A percentile compares a stretch with the other conserved stretches of the same genome.
Evolutionary conservation across 805 yeast species (phyloP).

Genomic region (Jamesozyma lodderae): DNA sequence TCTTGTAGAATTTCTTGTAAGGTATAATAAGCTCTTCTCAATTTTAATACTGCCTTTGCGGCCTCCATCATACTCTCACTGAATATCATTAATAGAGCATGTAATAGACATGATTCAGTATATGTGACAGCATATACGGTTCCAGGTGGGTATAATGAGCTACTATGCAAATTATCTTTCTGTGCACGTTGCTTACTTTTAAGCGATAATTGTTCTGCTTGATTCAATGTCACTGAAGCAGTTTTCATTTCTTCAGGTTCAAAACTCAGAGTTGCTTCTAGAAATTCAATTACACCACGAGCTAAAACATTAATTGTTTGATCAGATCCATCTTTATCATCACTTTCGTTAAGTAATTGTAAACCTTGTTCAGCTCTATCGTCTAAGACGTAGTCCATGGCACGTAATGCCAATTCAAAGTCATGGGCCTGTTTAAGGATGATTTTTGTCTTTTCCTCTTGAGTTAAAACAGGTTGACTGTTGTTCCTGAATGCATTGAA

Average conservation of each 20-base stretch:
- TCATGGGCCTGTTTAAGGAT: slow-evolving; percentile 36
- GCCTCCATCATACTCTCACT: slow-evolving; percentile 83
- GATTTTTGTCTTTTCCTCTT: slow-evolving; percentile 3
- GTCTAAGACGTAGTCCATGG: slow-evolving; percentile 85
- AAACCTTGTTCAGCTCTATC: slow-evolving; percentile 71
- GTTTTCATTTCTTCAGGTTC: slow-evolving; percentile 78
- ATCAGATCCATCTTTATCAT: slow-evolving; percentile 34
- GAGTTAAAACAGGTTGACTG: neutral
- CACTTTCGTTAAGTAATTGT: slow-evolving; percentile 32
- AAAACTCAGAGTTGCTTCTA: slow-evolving; percentile 90
- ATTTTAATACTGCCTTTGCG: slow-evolving; percentile 80
- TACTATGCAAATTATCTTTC: slow-evolving; percentile 47
- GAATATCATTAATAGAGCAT: slow-evolving; percentile 79
- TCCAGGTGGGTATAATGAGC: slow-evolving; percentile 80
- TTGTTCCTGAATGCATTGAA: slow-evolving; percentile 1
- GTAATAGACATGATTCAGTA: slow-evolving; percentile 78
- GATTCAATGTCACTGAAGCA: slow-evolving; percentile 65
- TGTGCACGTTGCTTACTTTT: slow-evolving; percentile 54
- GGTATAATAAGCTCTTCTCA: slow-evolving; percentile 81
- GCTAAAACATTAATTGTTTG: slow-evolving; percentile 64
- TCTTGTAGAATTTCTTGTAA: slow-evolving; percentile 65
- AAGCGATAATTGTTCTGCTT: slow-evolving; percentile 64
- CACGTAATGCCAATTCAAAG: slow-evolving; percentile 68
- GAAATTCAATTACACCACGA: slow-evolving; percentile 75
- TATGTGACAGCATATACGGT: slow-evolving; percentile 87